Evolutionary conservation across 1,284 basidiomycete genomes (phyloP).

Genomic region (Naganishia cerealis): DNA sequence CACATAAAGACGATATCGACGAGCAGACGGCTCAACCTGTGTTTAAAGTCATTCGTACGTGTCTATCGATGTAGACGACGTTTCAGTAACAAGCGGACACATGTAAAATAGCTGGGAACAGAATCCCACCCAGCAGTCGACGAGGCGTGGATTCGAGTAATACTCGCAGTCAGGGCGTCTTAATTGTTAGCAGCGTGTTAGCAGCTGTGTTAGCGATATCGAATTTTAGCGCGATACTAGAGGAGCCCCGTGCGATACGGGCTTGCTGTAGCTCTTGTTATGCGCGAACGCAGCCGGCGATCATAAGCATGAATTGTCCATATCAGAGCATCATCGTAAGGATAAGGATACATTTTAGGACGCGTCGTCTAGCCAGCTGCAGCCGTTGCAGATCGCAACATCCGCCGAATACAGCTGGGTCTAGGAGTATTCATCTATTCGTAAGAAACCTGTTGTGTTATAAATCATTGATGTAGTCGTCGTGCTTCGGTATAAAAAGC

Average conservation of each 20-base stretch:
- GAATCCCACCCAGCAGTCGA: too few species aligned
- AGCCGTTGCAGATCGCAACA: conserved; percentile 3
- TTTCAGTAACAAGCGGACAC: too few species aligned
- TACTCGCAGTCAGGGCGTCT: too few species aligned
- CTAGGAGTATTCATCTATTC: conserved; percentile 28
- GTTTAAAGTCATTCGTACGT: too few species aligned
- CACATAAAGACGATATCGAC: not conserved
- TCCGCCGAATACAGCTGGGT: conserved; percentile 13
- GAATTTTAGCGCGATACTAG: too few species aligned
- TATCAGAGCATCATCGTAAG: conserved; percentile 22
- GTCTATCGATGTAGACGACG: too few species aligned
- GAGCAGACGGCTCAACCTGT: not conserved
- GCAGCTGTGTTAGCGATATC: too few species aligned
- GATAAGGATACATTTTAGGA: conserved; percentile 15
- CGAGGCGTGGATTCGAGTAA: too few species aligned
- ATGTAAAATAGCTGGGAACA: too few species aligned
- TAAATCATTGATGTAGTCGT: conserved; percentile 25
- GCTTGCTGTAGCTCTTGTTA: not conserved
- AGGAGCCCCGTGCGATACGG: too few species aligned
- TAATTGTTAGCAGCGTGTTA: too few species aligned
- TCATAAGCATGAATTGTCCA: conserved; percentile 16
- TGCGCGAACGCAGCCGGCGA: not conserved
- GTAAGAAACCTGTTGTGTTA: conserved; percentile 15
- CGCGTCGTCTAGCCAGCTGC: conserved; percentile 15
- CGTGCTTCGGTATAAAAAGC: conserved; percentile 20